Conservation (phyloP, 2,329 filamentous ascomycete species). For the Arthrobotrys pseudoclavata region DNA sequence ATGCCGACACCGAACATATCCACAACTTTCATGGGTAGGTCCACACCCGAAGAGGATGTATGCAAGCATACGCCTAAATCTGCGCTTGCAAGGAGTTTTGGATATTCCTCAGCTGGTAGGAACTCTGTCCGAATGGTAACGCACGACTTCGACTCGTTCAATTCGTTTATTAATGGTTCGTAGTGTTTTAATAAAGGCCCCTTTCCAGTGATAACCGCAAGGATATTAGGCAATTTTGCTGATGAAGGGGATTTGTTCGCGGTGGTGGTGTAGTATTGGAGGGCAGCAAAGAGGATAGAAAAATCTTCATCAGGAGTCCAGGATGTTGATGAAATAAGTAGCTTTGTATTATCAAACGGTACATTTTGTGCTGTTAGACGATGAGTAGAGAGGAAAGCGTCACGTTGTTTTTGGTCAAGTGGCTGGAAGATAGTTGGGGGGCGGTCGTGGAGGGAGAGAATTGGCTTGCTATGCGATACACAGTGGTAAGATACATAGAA, state of each 20-base stretch:
- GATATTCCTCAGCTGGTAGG: slow-evolving; percentile 87
- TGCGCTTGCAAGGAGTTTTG: slow-evolving; percentile 82
- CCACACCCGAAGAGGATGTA: slow-evolving; percentile 92
- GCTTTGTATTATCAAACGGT: slow-evolving; percentile 71
- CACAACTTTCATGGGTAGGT: slow-evolving; percentile 98
- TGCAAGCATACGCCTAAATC: slow-evolving; percentile 93
- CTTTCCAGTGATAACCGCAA: slow-evolving; percentile 94
- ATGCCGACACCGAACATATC: slow-evolving; percentile 98
- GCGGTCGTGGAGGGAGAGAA: slow-evolving; percentile 85
- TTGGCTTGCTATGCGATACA: slow-evolving; percentile 68
- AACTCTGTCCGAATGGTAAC: slow-evolving; percentile 85
- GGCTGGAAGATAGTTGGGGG: slow-evolving; percentile 87
- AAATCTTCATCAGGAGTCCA: slow-evolving; percentile 99
- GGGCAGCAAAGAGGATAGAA: slow-evolving; percentile 83
- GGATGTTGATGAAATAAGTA: slow-evolving; percentile 93
- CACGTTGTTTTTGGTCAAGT: slow-evolving; percentile 70
- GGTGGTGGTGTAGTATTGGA: slow-evolving; percentile 75
- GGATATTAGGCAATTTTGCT: slow-evolving; percentile 73
- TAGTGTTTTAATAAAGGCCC: slow-evolving; percentile 87
- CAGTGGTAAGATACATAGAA: not conserved
- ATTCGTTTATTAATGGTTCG: slow-evolving; percentile 73
- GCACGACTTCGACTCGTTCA: slow-evolving; percentile 74
- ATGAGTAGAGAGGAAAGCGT: slow-evolving; percentile 75
- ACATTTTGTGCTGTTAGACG: slow-evolving; percentile 74
- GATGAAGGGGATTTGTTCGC: slow-evolving; percentile 62